These are phyloP conservation scores for Lepidium aucheri DNA, from an alignment of 345 rosid species.

Conservation along the genomic window DNA sequence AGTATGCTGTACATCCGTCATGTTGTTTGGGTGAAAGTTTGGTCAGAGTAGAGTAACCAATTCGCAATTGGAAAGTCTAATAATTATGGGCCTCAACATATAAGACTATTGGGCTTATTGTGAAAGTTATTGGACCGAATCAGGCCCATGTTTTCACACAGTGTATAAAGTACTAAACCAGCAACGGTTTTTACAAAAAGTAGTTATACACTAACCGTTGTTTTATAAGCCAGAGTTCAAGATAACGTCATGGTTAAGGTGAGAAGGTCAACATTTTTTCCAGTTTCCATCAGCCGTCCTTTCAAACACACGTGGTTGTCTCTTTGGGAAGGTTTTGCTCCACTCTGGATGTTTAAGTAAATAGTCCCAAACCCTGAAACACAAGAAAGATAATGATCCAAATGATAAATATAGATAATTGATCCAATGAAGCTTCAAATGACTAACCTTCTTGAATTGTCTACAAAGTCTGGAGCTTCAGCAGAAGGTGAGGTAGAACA, in stretches of 20 bases:
- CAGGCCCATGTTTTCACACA: background rate
- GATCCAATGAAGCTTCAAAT: background rate
- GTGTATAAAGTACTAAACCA: no score
- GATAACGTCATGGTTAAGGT: background rate
- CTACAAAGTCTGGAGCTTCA: slow-evolving; percentile 85
- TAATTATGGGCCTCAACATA: background rate
- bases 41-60: background rate
- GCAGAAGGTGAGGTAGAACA: slow-evolving; percentile 83
- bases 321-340: slow-evolving; percentile 46
- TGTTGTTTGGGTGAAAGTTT: slow-evolving; percentile 12
- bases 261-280: slow-evolving; percentile 31
- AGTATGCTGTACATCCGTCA: background rate
- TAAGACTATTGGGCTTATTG: background rate
- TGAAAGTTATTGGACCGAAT: background rate
- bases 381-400: background rate
- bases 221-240: no score
- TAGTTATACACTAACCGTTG: background rate
- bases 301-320: slow-evolving; percentile 55
- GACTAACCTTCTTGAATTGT: slow-evolving; percentile 45
- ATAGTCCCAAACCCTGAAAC: slow-evolving; percentile 56
- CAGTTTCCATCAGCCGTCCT: slow-evolving; percentile 53
- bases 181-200: background rate
- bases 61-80: background rate
- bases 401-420: background rate
- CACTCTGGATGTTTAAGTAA: slow-evolving; percentile 54